phyloP scores from a whole-genome alignment of 177 flowering plant genomes.

The Vitis hybrid region DNA sequence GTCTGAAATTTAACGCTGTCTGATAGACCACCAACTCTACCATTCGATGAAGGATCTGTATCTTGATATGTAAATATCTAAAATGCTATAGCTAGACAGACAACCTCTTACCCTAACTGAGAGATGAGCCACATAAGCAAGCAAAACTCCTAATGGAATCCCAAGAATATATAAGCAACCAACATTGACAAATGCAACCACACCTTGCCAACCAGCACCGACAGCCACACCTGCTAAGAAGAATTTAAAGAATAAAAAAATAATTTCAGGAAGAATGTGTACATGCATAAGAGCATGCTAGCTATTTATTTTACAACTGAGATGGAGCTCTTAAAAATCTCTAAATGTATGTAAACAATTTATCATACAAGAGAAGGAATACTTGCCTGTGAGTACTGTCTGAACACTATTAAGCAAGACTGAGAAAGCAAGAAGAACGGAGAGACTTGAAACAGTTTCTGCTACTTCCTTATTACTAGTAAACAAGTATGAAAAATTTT shows the following conservation, averaged over 20 bases:
- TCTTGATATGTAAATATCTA: too few relatives aligned
- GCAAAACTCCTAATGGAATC: constrained; percentile 21
- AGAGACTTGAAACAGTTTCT: constrained; percentile 19
- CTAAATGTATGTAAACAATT: background rate
- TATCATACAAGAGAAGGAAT: background rate
- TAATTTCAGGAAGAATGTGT: too few relatives aligned
- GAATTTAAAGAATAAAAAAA: background rate
- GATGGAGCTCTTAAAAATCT: background rate
- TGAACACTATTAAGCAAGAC: constrained; percentile 24
- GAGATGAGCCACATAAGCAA: constrained; percentile 17
- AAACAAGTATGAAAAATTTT: constrained; percentile 15
- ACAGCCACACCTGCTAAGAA: constrained; percentile 21
- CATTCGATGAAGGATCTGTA: too few relatives aligned
- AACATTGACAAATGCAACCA: constrained; percentile 20
- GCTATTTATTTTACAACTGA: background rate
- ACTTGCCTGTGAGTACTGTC: constrained; percentile 22
- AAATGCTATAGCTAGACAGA: too few relatives aligned
- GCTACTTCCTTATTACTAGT: constrained; percentile 15
- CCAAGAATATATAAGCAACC: constrained; percentile 23
- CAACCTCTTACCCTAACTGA: constrained; percentile 12
- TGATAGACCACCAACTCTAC: too few relatives aligned
- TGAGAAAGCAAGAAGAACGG: constrained; percentile 22
- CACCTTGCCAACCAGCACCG: constrained; percentile 24
- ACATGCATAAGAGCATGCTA: too few relatives aligned
- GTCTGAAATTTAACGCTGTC: too few relatives aligned